Base-by-base conservation (phyloP, 495 filamentous ascomycete species). In the Bathelium albidoporum region DNA sequence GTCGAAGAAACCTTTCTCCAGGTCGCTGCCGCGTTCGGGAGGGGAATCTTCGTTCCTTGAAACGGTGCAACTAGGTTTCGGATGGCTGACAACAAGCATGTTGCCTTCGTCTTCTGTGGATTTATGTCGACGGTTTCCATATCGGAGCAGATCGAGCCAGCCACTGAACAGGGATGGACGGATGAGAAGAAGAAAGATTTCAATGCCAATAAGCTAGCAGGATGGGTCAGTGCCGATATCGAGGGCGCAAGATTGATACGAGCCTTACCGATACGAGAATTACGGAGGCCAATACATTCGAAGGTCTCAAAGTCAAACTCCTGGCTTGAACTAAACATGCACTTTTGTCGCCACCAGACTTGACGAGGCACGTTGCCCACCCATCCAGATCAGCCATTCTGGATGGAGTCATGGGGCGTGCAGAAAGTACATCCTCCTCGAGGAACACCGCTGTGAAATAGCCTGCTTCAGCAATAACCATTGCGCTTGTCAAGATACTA, bases 131-230 rank as follows among this genome's bases (percentile, higher is more conserved):
- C 58, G 55, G 59, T 39, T 60, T 11, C 64, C 63, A 59, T 60
- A 28, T 16, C 31, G 41, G 52, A 75, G 34, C 53, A 74, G 59
- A 34, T 69, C 64, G 20, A 39, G 65, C 74, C 73, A 76, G 62
- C 70, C 72, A n/a, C 11, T 41, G 53, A 76, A 44, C 67, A 76
- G 72, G 49, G 73, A 73, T 14, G n/a, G 2, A 41, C 74, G 74
- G 63, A 68, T 63, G 63, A 75, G 70, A 41, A 76, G 67, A 61
- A 73, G 53, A 67, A 75, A 72, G 59, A 71, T 67, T 24, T 70
- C 66, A 14, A 73, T 63, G n/a, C 73, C 74, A 59, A 71, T 65
- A 20, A 73, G 62, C 74, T 75, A 61, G 24, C 14, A 14, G 2
- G 39, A 44, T 5, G 14, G 2, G 58, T 64, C 61, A 67, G 62